phyloP scores from a whole-genome alignment of 768 basidiomycete species.

The Pulveroboletus frians region DNA sequence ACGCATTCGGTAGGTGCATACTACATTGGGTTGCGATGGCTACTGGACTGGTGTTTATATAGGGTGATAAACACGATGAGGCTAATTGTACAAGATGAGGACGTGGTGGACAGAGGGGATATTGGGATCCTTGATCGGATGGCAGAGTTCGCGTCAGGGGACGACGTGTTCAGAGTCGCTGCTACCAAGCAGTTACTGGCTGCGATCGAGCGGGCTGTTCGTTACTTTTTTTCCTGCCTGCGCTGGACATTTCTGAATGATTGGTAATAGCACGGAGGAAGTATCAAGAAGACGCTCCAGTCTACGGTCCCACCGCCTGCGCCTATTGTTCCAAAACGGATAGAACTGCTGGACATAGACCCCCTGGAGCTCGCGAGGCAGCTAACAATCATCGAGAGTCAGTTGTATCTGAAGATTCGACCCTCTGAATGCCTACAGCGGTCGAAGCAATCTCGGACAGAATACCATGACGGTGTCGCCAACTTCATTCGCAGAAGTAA shows the following conservation, averaged over 20 bases:
- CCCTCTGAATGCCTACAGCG: constrained; percentile 58
- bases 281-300: constrained; percentile 31
- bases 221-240: constrained; percentile 16
- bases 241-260: background rate
- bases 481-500: constrained; percentile 57
- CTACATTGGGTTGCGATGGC: background rate
- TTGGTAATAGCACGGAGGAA: constrained; percentile 28
- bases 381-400: constrained; percentile 59
- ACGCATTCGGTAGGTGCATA: constrained; percentile 45
- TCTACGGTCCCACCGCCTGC: constrained; percentile 41
- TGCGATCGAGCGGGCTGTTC: constrained; percentile 47
- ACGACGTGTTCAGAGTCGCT: constrained; percentile 35
- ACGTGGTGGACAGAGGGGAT: constrained; percentile 53
- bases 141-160: constrained; percentile 45
- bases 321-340: constrained; percentile 43
- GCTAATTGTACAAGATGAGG: constrained; percentile 51
- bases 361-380: constrained; percentile 63
- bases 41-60: background rate
- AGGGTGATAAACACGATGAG: constrained; percentile 66
- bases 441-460: constrained; percentile 43
- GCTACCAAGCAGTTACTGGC: constrained; percentile 47
- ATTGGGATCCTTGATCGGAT: constrained; percentile 47
- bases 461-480: constrained; percentile 47
- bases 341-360: constrained; percentile 57
- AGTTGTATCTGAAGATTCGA: constrained; percentile 53